Evolutionary conservation across 495 filamentous ascomycete genomes (phyloP).

Genomic region (Bombardia bombarda): DNA sequence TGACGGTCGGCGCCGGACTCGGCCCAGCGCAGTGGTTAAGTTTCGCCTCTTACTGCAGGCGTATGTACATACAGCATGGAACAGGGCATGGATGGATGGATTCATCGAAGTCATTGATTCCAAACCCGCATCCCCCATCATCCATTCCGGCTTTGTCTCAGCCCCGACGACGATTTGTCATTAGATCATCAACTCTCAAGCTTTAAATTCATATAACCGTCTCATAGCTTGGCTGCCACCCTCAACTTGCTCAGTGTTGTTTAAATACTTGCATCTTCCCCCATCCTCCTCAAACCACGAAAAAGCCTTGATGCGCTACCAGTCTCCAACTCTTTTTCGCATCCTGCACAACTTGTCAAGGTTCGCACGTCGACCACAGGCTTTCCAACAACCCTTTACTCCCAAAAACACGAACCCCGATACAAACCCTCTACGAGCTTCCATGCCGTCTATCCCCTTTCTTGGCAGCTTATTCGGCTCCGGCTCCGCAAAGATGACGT

Average conservation of each 20-base stretch:
- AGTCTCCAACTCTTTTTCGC: conserved; percentile 43
- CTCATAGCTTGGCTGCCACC: no score
- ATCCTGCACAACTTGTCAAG: conserved; percentile 34
- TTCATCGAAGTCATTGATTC: neutral
- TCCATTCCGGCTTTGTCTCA: neutral
- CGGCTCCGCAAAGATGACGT: conserved; percentile 52
- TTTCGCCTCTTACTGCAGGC: no score
- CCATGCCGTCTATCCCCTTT: conserved; percentile 69
- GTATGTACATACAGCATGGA: no score
- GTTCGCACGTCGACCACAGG: conserved; percentile 20
- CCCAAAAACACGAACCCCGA: neutral
- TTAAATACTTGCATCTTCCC: neutral
- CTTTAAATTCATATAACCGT: neutral
- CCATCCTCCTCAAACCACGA: neutral
- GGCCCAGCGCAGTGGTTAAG: no score
- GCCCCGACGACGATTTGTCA: neutral
- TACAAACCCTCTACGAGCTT: conserved; percentile 24
- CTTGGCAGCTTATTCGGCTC: conserved; percentile 69
- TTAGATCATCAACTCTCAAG: neutral
- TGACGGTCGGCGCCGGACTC: no score
- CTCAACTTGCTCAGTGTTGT: no score
- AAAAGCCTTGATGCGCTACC: conserved; percentile 46
- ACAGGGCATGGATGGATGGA: no score
- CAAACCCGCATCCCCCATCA: neutral
- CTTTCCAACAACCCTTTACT: neutral